Evolutionary conservation across 2,329 filamentous ascomycete genomes (phyloP).

Genomic region (Madurella mycetomatis): DNA sequence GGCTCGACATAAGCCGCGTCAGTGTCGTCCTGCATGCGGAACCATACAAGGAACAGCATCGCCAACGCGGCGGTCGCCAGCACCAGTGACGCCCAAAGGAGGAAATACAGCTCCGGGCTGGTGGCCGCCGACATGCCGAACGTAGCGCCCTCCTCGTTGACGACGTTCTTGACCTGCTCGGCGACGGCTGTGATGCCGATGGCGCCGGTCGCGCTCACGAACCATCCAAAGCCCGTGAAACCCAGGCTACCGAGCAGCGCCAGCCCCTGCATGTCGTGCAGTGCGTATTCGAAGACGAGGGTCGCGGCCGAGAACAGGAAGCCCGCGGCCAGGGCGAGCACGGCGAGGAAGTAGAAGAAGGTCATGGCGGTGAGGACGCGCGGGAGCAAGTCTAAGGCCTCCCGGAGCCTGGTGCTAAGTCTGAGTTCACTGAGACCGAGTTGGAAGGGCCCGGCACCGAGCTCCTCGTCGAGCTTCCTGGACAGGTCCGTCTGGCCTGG

Average conservation of each 20-base stretch:
- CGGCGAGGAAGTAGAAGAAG: constrained; percentile 44
- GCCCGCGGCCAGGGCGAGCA: constrained; percentile 39
- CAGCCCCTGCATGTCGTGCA: neutral
- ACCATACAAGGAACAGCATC: neutral
- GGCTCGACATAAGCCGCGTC: neutral
- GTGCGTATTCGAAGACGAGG: constrained; percentile 19
- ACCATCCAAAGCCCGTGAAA: constrained; percentile 28
- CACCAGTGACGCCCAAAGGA: constrained; percentile 11
- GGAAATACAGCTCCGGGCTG: constrained; percentile 9
- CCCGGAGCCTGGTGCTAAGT: constrained; percentile 34
- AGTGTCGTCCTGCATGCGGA: neutral
- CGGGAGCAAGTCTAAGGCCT: constrained; percentile 48
- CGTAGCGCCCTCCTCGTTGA: constrained; percentile 15
- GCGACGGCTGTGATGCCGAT: constrained; percentile 14
- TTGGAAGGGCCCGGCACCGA: constrained; percentile 44
- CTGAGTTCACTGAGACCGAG: constrained; percentile 32
- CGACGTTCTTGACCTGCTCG: constrained; percentile 9
- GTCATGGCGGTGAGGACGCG: constrained; percentile 44
- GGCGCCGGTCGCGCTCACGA: constrained; percentile 8
- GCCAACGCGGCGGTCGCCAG: constrained; percentile 3
- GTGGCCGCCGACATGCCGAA: constrained; percentile 17
- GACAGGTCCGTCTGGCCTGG: constrained; percentile 32
- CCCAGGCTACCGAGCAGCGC: constrained; percentile 18
- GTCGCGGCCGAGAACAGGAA: constrained; percentile 31
- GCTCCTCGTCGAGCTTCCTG: constrained; percentile 42